phyloP scores from a whole-genome alignment of 768 basidiomycete species.

The Coprinopsis cinerea region DNA sequence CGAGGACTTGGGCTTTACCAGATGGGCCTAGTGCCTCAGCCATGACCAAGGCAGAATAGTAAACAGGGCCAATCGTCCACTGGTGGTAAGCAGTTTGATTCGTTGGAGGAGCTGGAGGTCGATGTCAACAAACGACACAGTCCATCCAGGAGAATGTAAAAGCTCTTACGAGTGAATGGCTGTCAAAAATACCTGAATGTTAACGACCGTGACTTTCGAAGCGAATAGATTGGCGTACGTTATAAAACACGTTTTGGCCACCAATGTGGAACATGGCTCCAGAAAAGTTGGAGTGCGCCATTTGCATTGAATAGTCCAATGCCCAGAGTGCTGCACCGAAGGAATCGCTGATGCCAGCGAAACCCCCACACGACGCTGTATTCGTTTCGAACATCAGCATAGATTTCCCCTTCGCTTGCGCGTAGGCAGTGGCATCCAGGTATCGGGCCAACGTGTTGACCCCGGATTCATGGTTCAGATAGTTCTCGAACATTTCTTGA shows the following conservation, averaged over 20 bases:
- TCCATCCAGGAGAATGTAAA: neutral
- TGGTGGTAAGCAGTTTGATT: conserved; percentile 52
- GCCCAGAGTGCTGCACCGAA: conserved; percentile 65
- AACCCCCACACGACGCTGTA: conserved; percentile 64
- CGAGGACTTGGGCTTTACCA: conserved; percentile 60
- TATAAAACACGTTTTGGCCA: conserved; percentile 65
- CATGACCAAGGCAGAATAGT: conserved; percentile 66
- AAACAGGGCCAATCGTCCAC: conserved; percentile 72
- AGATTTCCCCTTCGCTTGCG: conserved; percentile 37
- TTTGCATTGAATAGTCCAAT: conserved; percentile 56
- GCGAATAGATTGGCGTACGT: conserved; percentile 34
- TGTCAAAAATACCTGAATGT: conserved; percentile 14
- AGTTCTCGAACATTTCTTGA: conserved; percentile 44
- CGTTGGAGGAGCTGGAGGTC: conserved; percentile 37
- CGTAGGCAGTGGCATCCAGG: conserved; percentile 39
- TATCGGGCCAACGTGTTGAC: conserved; percentile 47
- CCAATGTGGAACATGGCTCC: conserved; percentile 54
- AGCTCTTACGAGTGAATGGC: conserved; percentile 51
- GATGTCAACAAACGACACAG: neutral
- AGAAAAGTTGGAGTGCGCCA: conserved; percentile 54
- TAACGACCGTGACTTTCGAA: neutral
- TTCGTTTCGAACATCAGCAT: conserved; percentile 72
- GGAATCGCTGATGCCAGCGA: conserved; percentile 54
- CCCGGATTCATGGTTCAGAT: conserved; percentile 55
- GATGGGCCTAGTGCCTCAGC: conserved; percentile 67